phyloP scores from a whole-genome alignment of 345 rosid genomes.

The Corchorus capsularis region DNA sequence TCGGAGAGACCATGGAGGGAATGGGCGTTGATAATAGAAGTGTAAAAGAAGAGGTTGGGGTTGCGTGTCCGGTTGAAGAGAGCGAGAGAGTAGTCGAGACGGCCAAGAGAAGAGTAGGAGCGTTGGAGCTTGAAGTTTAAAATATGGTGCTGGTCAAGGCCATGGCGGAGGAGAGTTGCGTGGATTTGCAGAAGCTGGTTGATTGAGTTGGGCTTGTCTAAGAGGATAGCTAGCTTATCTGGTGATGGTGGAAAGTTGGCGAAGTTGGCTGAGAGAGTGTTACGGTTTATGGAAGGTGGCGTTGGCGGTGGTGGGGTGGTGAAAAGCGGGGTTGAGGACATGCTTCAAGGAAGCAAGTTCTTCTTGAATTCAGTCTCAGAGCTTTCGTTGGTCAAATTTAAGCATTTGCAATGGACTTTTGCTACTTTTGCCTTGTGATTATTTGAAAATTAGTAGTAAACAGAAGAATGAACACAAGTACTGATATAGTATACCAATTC shows the following conservation, averaged over 20 bases:
- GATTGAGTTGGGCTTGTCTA: slow-evolving; percentile 49
- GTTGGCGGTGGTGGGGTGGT: slow-evolving; percentile 19
- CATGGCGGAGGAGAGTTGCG: slow-evolving; percentile 66
- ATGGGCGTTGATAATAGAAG: slow-evolving; percentile 58
- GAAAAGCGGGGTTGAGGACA: slow-evolving; percentile 45
- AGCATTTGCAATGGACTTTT: neutral
- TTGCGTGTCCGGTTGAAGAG: slow-evolving; percentile 51
- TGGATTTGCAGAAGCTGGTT: slow-evolving; percentile 60
- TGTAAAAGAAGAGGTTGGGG: slow-evolving; percentile 62
- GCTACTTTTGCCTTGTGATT: neutral
- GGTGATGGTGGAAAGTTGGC: slow-evolving; percentile 34
- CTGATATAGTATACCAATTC: no score
- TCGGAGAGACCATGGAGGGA: slow-evolving; percentile 39
- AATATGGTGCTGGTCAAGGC: slow-evolving; percentile 50
- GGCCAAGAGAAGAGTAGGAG: slow-evolving; percentile 65
- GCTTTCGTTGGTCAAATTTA: neutral
- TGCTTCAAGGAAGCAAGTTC: slow-evolving; percentile 19
- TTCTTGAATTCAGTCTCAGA: neutral
- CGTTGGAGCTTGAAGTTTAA: slow-evolving; percentile 83
- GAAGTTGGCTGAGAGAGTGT: slow-evolving; percentile 18
- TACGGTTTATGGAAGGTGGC: slow-evolving; percentile 13
- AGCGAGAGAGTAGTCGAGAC: slow-evolving; percentile 46
- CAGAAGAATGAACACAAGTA: no score
- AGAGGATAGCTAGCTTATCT: slow-evolving; percentile 44
- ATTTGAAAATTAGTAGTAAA: neutral